Base-by-base conservation (phyloP, 1,284 basidiomycete species). In the Bjerkandera adusta region DNA sequence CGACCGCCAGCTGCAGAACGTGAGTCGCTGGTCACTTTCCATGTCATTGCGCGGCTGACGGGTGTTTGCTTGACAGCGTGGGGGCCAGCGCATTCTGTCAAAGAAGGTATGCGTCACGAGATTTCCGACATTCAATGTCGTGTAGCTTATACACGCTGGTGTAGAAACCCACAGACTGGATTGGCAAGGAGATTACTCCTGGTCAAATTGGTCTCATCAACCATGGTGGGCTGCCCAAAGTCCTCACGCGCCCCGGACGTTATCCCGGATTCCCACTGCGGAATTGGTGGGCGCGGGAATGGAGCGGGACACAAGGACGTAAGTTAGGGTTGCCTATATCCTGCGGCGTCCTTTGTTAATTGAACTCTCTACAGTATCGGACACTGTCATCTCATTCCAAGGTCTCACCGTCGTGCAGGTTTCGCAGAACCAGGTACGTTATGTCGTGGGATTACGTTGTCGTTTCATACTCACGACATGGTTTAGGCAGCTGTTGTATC, bases 251-350 rank as follows among this genome's bases (percentile, higher is more conserved):
- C 43, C 81, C 88, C 2, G 88, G 88, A 25, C 80, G 85, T 12
- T 90, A 90, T 57, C 86, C 88, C 8, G 71, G 77, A 0, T 82
- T 81, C 61, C 86, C 86, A 13, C 69, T 88, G 38, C 72, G 84
- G 8, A 89, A 89, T 54, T 89, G 88, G 87, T 90, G 86, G 84
- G 86, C 86, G 5, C 71, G 87, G 12, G 63, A 68, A 13, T 90
- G 79, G 77, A 57, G 63, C 48, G 87, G 85, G 20, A 83, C 77
- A 3, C 77, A 75, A 58, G 85, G 83, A 59, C 63, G 85, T 85
- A 61, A 57, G 83, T 71, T 3, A 16, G 27, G 37, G 8, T 15
- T 29, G 11, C 13, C 18, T 11, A n/a, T 10, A 10, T 10, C 29
- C 26, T 18, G 7, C 33, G 24, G 22, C 13, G 12, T 32, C 38